phyloP scores from a whole-genome alignment of 2,329 filamentous ascomycete genomes.

The Stagonosporopsis vannaccii region DNA sequence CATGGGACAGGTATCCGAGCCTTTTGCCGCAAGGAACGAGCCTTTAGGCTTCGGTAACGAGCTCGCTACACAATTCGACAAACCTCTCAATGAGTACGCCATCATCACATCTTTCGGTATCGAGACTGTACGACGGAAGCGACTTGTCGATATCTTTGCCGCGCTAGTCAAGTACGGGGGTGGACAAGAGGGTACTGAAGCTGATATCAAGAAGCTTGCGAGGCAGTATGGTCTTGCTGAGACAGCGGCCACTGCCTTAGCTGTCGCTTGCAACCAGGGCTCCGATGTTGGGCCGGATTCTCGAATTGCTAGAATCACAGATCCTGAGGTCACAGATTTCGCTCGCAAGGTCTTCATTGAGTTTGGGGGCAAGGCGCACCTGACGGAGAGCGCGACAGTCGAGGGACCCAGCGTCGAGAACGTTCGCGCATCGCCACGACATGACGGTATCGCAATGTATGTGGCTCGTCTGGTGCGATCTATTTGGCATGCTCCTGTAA shows the following conservation, averaged over 20 bases:
- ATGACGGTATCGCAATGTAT: conserved; percentile 87
- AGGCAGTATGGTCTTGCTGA: conserved; percentile 86
- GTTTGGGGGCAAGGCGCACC: conserved; percentile 84
- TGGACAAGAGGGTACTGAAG: conserved; percentile 80
- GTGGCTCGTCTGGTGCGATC: conserved; percentile 86
- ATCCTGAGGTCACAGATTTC: conserved; percentile 84
- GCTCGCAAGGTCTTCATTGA: conserved; percentile 91
- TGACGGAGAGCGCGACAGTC: conserved; percentile 78
- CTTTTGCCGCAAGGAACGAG: conserved; percentile 69
- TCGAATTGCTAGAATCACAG: conserved; percentile 73
- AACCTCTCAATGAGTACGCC: conserved; percentile 81
- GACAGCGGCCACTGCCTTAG: conserved; percentile 87
- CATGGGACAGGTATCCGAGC: conserved; percentile 76
- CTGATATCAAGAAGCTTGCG: conserved; percentile 83
- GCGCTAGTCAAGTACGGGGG: conserved; percentile 75
- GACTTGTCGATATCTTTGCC: conserved; percentile 92
- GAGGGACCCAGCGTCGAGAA: conserved; percentile 74
- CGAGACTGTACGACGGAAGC: conserved; percentile 81
- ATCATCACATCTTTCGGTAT: conserved; percentile 91
- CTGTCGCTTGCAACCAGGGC: conserved; percentile 93
- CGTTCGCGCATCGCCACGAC: conserved; percentile 85
- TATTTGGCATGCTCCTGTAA: conserved; percentile 83
- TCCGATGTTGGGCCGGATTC: conserved; percentile 77
- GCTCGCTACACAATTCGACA: conserved; percentile 93
- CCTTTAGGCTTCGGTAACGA: conserved; percentile 89